Base-by-base conservation (phyloP, 2,329 filamentous ascomycete species). In the Epichloe bromicola region DNA sequence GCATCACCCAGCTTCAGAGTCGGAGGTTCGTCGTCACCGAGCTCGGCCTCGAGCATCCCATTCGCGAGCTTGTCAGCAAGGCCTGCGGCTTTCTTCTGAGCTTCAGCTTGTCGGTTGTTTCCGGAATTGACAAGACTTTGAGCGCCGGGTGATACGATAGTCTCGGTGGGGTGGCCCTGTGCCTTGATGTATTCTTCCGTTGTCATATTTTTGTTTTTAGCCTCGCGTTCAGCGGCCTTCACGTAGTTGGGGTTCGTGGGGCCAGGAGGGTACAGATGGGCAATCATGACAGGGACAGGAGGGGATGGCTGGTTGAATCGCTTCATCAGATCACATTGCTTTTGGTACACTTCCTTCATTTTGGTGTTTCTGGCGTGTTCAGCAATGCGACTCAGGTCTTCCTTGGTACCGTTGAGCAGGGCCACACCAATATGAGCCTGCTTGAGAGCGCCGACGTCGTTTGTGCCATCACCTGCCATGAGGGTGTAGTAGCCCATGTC, bases 331-430 rank as follows among this genome's bases (percentile, higher is more conserved):
- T 83, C 74, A 51, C 86, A 79, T 67, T 98, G 93, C 75, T 98
- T 97, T 72, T 97, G 88, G 66, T 98, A 98, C 57, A 98, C 80
- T 57, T 96, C 90, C 76, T 96, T 97, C 87, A 98, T 94, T 76
- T 89, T 95, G 40, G 85, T 95, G 67, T 89, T 95, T 59, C 93
- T 85, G 62, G 86, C 84, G 68, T 98, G 90, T 63, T 97, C 93
- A 26, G 86, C 85, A 60, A 98, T 98, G 65, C 85, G 89, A 51
- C 83, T 84, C 50, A 98, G 78, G 65, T 97, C 93, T 20, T 97
- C 87, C 58, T 83, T 85, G 1, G 90, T 94, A 56, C 93, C 93
- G 68, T 98, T 98, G 59, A 98, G 80, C 47, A 98, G 81, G 20
- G 93, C 93, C 56, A 98, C 87, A 69, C 93, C 93, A 56, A 98